phyloP scores from a whole-genome alignment of 2,329 filamentous ascomycete genomes.

The Phymatotrichopsis omnivora region DNA sequence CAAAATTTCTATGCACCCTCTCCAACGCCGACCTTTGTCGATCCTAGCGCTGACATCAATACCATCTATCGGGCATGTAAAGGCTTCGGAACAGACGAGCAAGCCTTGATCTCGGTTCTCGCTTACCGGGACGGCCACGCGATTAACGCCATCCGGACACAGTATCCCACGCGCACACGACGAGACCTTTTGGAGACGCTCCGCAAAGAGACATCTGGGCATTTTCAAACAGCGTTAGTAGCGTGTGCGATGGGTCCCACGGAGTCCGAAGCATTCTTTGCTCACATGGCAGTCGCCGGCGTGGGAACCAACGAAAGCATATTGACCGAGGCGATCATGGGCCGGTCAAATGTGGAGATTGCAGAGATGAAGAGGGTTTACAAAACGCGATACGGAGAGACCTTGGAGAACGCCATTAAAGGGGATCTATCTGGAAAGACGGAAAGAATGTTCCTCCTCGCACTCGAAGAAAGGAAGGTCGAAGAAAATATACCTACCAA shows the following conservation, averaged over 20 bases:
- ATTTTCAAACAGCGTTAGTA: conserved; percentile 64
- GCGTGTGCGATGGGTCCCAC: conserved; percentile 71
- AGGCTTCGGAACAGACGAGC: conserved; percentile 83
- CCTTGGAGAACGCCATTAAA: conserved; percentile 62
- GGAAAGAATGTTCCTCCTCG: conserved; percentile 71
- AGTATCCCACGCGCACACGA: conserved; percentile 54
- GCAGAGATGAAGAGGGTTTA: conserved; percentile 76
- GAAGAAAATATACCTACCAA: conserved; percentile 69
- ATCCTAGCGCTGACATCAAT: conserved; percentile 59
- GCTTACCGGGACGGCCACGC: conserved; percentile 63
- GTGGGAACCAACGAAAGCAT: conserved; percentile 76
- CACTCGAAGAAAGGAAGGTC: conserved; percentile 60
- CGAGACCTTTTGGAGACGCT: conserved; percentile 67
- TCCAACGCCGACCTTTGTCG: conserved; percentile 36
- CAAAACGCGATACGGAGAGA: conserved; percentile 52
- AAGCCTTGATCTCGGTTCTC: conserved; percentile 58
- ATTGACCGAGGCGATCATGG: conserved; percentile 76
- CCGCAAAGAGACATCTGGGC: conserved; percentile 63
- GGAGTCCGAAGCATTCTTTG: conserved; percentile 59
- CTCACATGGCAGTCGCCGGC: conserved; percentile 64
- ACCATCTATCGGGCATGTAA: conserved; percentile 77
- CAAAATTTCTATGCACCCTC: conserved; percentile 31
- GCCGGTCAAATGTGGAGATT: conserved; percentile 77
- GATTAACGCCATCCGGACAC: conserved; percentile 54
- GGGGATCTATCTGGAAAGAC: conserved; percentile 79